Base-by-base conservation (phyloP, 306 rosid genomes). In the Ochetophila trinervis region DNA sequence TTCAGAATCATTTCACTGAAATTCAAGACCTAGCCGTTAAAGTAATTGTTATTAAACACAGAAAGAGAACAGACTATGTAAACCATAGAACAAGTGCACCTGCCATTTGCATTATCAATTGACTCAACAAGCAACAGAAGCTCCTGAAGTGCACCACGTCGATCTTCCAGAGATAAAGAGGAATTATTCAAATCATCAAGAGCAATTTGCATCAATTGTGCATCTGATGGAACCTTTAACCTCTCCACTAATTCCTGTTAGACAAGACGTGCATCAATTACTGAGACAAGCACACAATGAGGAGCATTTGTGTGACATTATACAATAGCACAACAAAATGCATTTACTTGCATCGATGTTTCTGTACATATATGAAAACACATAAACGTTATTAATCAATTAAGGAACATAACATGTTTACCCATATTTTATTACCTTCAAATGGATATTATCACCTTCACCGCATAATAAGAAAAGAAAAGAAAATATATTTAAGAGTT, bases 51-150 rank as follows among this genome's bases (percentile, higher is more conserved):
- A 17, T 17, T 16, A 8, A 15, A 5, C 54, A n/a, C 54, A 17
- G 1, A 50, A 50, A 47, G 5, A 48, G 6, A 50, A 50, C 54
- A 42, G 11, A 60, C 5, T 16, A 21, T 5, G 9, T 20, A 19
- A 37, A 20, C 15, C 17, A 49, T 3, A 24, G 19, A 48, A 50
- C 3, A 11, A 50, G 59, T 16, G 58, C 16, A 78, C 79, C 17
- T 60, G 85, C 98, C 96, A 68, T 92, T 87, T 48, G 96, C 95
- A 69, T 92, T 89, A 73, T 87, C 87, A 51, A 87, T 77, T 2
- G 91, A 77, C 78, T 92, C 98, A 60, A 92, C 98, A 44, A 92
- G 98, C 52, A 76, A 63, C 52, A 87, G 78, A 53, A 92, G 95
- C 82, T 92, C 96, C 60, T 85, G 75, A 4, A 92, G 68, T 18